Evolutionary conservation across 2,329 filamentous ascomycete species (phyloP).

Genomic region (Pseudogymnoascus sp.): DNA sequence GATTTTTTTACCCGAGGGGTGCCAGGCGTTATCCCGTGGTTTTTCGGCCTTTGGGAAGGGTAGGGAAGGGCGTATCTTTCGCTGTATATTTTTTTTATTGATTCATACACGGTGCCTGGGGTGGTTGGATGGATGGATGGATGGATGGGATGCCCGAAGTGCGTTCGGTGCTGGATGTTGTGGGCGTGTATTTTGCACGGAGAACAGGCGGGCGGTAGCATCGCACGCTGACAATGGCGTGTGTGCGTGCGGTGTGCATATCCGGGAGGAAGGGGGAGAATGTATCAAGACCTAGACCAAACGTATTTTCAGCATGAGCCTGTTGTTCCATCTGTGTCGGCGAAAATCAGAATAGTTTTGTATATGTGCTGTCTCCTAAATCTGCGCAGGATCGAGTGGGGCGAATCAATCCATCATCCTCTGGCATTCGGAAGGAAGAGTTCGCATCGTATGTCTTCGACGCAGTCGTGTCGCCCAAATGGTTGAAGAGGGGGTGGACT

Average conservation of each 20-base stretch:
- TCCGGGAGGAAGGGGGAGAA: neutral
- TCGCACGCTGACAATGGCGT: neutral
- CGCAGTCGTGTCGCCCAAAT: too few relatives aligned
- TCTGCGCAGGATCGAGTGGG: too few relatives aligned
- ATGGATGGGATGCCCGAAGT: neutral
- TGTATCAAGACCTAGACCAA: slow-evolving; percentile 2
- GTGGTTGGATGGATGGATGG: neutral
- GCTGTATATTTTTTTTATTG: neutral
- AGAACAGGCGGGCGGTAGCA: neutral
- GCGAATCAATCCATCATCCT: too few relatives aligned
- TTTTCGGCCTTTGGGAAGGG: neutral
- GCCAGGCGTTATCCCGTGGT: neutral
- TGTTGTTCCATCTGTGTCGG: neutral
- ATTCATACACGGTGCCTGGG: neutral
- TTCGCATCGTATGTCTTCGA: too few relatives aligned
- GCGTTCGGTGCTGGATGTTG: neutral
- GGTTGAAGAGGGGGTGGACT: too few relatives aligned
- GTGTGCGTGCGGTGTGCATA: neutral
- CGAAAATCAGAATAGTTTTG: neutral
- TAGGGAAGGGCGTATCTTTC: neutral
- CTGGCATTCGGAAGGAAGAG: too few relatives aligned
- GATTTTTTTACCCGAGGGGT: neutral
- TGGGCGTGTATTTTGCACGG: neutral
- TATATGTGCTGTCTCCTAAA: neutral
- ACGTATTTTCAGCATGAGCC: neutral